Evolutionary conservation across 2,329 filamentous ascomycete species (phyloP).

Genomic region (Exserohilum rostratum): DNA sequence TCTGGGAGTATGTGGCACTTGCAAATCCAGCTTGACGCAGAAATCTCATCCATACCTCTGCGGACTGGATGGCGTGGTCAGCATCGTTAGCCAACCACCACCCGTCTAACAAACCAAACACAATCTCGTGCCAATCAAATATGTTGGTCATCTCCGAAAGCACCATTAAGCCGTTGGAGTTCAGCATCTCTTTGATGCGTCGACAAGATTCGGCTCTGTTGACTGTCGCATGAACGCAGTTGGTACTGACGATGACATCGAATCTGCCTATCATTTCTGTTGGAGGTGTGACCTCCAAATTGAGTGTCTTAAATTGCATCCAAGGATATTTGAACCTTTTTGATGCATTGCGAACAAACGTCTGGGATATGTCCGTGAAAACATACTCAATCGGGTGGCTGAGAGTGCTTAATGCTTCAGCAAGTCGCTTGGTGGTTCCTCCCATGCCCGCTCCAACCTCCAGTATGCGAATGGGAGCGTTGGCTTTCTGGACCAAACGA

Average conservation of each 20-base stretch:
- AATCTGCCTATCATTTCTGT: slow-evolving; percentile 7
- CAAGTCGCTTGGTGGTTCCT: slow-evolving; percentile 41
- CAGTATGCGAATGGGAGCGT: slow-evolving; percentile 34
- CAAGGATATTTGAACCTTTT: slow-evolving; percentile 34
- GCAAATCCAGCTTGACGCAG: slow-evolving; percentile 13
- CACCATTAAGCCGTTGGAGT: slow-evolving; percentile 15
- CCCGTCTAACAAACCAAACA: slow-evolving; percentile 30
- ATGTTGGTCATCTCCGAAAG: slow-evolving; percentile 22
- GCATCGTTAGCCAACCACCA: slow-evolving; percentile 31
- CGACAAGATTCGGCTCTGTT: slow-evolving; percentile 7
- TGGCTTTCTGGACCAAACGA: slow-evolving; percentile 4
- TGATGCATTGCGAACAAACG: slow-evolving; percentile 46
- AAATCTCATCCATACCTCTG: slow-evolving; percentile 14
- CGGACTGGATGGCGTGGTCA: slow-evolving; percentile 8
- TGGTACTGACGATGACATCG: slow-evolving; percentile 22
- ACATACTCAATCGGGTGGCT: slow-evolving; percentile 42
- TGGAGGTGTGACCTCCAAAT: slow-evolving; percentile 30
- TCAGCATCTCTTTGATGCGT: slow-evolving; percentile 15
- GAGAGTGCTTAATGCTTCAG: slow-evolving; percentile 8
- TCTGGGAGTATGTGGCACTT: slow-evolving; percentile 10
- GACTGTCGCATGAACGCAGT: slow-evolving; percentile 32
- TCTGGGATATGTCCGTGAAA: slow-evolving; percentile 49
- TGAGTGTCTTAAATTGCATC: slow-evolving; percentile 41
- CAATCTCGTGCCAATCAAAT: slow-evolving; percentile 25
- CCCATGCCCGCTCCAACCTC: slow-evolving; percentile 51